Conservation (phyloP, 2,329 filamentous ascomycete species). For the Fusarium lyarnte region DNA sequence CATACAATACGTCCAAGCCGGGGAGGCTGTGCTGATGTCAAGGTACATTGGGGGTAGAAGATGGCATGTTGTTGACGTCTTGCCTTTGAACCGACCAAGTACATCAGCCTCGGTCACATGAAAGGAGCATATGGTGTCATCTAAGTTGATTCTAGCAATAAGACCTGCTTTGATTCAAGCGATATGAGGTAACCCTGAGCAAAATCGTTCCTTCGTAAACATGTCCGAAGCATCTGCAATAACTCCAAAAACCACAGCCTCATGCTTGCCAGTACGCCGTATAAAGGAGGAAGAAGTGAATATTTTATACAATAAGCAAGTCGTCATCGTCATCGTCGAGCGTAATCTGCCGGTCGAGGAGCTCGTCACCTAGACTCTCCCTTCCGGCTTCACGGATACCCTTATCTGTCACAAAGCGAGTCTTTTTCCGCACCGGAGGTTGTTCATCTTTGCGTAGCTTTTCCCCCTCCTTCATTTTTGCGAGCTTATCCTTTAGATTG, state of each 20-base stretch:
- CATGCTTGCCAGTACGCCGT: constrained; percentile 34
- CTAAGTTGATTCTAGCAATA: constrained; percentile 11
- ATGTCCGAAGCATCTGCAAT: constrained; percentile 26
- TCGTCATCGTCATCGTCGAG: constrained; percentile 63
- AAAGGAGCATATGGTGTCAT: background rate
- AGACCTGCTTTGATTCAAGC: constrained; percentile 24
- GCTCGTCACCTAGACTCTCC: constrained; percentile 73
- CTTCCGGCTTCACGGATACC: constrained; percentile 81
- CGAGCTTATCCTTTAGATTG: constrained; percentile 63
- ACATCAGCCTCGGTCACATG: background rate
- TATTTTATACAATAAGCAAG: constrained; percentile 56
- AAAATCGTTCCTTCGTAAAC: constrained; percentile 40
- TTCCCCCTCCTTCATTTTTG: constrained; percentile 70
- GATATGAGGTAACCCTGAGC: constrained; percentile 33
- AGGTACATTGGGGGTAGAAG: background rate
- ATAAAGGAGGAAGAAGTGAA: constrained; percentile 10
- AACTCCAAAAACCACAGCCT: constrained; percentile 33
- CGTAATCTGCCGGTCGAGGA: constrained; percentile 47
- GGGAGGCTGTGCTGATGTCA: background rate
- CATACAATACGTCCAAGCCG: background rate
- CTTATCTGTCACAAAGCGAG: constrained; percentile 80
- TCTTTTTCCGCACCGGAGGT: constrained; percentile 73
- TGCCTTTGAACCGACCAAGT: background rate
- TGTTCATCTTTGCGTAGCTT: constrained; percentile 51
- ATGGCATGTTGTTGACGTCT: constrained; percentile 9